Evolutionary conservation across 495 filamentous ascomycete genomes (phyloP).

Genomic region (Bombardia bombarda): DNA sequence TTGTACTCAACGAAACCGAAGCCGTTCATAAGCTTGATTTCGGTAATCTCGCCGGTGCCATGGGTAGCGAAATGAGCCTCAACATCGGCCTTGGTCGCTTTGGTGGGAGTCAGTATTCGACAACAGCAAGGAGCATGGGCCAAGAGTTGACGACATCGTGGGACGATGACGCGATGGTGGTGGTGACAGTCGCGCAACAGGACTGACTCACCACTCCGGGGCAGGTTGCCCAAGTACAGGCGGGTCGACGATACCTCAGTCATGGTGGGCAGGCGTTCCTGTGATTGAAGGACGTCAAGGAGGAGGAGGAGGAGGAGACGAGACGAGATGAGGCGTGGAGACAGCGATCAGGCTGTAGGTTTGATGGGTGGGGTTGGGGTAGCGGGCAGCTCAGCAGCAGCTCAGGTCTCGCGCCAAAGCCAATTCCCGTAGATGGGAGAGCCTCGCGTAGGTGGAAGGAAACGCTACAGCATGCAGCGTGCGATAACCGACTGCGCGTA

Average conservation of each 20-base stretch:
- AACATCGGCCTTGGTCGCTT: slow-evolving; percentile 95
- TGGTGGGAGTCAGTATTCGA: slow-evolving; percentile 16
- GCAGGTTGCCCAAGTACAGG: slow-evolving; percentile 96
- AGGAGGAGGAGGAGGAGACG: not conserved
- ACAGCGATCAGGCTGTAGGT: not conserved
- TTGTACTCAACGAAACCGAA: slow-evolving; percentile 99
- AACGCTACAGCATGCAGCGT: not conserved
- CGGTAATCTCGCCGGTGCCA: slow-evolving; percentile 92
- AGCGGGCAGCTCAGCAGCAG: not conserved
- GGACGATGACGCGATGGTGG: slow-evolving; percentile 9
- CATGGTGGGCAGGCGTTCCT: slow-evolving; percentile 29
- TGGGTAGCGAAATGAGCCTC: slow-evolving; percentile 92
- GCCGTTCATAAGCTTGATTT: slow-evolving; percentile 99
- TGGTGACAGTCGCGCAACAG: slow-evolving; percentile 7
- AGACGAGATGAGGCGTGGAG: not conserved
- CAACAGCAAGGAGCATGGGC: not conserved
- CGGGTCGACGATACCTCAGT: slow-evolving; percentile 83
- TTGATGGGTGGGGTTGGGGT: not conserved
- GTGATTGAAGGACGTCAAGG: not conserved
- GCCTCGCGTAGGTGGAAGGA: not conserved
- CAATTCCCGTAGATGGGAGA: not conserved
- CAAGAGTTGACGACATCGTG: not conserved
- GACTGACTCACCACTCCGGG: slow-evolving; percentile 76
- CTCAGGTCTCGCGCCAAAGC: no score
- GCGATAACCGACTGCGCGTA: not conserved